phyloP scores from a whole-genome alignment of 495 filamentous ascomycete genomes.

The Aspergillus carlsbadensis region DNA sequence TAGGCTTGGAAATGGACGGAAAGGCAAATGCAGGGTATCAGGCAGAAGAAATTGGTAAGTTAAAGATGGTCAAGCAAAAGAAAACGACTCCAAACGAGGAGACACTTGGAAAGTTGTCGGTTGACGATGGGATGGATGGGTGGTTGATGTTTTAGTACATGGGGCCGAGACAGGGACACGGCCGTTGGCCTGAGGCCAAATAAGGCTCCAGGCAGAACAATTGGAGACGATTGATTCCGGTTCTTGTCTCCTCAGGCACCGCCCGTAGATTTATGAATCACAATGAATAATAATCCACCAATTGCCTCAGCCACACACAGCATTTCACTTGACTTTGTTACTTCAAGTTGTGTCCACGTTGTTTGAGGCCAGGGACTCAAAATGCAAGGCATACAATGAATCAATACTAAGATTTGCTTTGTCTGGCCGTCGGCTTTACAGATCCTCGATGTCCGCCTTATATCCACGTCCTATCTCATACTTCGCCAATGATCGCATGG shows the following conservation, averaged over 20 bases:
- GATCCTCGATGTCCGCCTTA: no score
- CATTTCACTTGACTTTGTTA: no score
- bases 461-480: no score
- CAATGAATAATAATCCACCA: not conserved
- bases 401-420: not conserved
- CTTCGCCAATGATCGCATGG: no score
- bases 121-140: constrained; percentile 9
- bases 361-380: no score
- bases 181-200: constrained; percentile 19
- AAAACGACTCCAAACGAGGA: not conserved
- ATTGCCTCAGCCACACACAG: not conserved
- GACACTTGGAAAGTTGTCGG: not conserved
- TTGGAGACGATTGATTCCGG: constrained; percentile 4
- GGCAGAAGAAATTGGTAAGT: not conserved
- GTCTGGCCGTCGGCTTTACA: not conserved
- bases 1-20: constrained; percentile 7
- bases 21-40: not conserved
- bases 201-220: not conserved
- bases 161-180: constrained; percentile 7
- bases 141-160: constrained; percentile 9
- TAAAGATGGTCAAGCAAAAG: constrained; percentile 1
- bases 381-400: no score
- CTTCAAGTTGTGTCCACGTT: no score
- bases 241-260: constrained; percentile 8
- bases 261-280: constrained; percentile 11